Conservation (phyloP, 225 moss, liverwort and hornwort genomes). For the Physcomitrium patens region DNA sequence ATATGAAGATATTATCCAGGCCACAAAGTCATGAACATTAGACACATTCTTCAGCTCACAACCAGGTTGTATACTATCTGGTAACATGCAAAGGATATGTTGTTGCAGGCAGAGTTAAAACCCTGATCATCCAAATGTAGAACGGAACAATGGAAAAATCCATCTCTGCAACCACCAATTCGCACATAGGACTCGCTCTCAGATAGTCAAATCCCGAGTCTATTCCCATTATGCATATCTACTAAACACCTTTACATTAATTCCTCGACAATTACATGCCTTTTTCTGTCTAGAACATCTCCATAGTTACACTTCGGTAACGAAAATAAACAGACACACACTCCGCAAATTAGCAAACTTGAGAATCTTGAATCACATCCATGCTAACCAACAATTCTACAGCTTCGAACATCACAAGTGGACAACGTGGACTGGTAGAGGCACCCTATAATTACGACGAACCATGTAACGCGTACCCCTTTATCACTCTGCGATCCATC, state of each 20-base stretch:
- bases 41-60: neutral
- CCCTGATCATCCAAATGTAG: too few relatives aligned
- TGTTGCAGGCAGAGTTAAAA: neutral
- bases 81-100: neutral
- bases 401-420: neutral
- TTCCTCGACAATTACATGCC: too few relatives aligned
- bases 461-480: too few relatives aligned
- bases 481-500: neutral
- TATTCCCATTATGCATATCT: too few relatives aligned
- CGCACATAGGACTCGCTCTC: too few relatives aligned
- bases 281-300: neutral
- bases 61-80: slow-evolving; percentile 7
- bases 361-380: neutral
- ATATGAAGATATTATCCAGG: too few relatives aligned
- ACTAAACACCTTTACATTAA: too few relatives aligned
- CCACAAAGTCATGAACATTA: neutral
- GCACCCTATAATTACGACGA: neutral
- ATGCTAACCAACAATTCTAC: neutral
- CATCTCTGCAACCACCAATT: too few relatives aligned
- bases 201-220: too few relatives aligned
- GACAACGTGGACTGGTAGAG: neutral
- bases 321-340: neutral
- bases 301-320: neutral
- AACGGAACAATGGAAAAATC: too few relatives aligned
- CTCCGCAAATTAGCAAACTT: neutral